Conservation (phyloP, 2,329 filamentous ascomycete species). For the Graphilbum fragrans region DNA sequence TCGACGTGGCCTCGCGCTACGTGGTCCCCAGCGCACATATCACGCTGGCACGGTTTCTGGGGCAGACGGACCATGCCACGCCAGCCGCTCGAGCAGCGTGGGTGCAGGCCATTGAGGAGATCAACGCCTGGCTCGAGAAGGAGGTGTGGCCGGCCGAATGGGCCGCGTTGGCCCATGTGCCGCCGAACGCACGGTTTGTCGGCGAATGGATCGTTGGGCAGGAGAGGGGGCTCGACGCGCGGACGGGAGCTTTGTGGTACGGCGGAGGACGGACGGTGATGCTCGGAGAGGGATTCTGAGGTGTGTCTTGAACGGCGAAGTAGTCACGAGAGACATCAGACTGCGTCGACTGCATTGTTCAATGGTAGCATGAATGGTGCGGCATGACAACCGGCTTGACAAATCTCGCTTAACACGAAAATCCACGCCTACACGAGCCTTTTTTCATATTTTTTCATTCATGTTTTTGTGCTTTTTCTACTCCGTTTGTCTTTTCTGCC, state of each 20-base stretch:
- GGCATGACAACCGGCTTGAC: no score
- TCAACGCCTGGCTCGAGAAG: slow-evolving; percentile 63
- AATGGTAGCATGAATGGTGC: no score
- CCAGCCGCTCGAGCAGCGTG: slow-evolving; percentile 48
- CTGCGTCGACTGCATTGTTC: no score
- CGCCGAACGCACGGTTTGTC: slow-evolving; percentile 23
- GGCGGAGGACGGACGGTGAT: slow-evolving; percentile 64
- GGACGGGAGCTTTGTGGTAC: slow-evolving; percentile 75
- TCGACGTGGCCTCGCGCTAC: slow-evolving; percentile 68
- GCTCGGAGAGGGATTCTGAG: slow-evolving; percentile 47
- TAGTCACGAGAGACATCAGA: neutral
- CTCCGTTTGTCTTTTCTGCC: neutral
- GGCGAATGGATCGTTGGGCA: slow-evolving; percentile 84
- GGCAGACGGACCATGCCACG: slow-evolving; percentile 49
- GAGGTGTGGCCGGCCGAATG: slow-evolving; percentile 52
- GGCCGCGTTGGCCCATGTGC: slow-evolving; percentile 6
- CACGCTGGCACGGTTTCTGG: slow-evolving; percentile 73
- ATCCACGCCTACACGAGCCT: no score
- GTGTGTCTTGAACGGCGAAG: slow-evolving; percentile 2
- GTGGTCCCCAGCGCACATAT: slow-evolving; percentile 83
- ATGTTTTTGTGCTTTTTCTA: slow-evolving; percentile 4
- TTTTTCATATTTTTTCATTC: slow-evolving; percentile 1
- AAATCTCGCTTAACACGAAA: no score
- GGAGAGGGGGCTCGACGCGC: slow-evolving; percentile 66
- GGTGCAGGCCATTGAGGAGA: slow-evolving; percentile 57